Base-by-base conservation (phyloP, 1,284 basidiomycete genomes). In the Malassezia yamatoensis region DNA sequence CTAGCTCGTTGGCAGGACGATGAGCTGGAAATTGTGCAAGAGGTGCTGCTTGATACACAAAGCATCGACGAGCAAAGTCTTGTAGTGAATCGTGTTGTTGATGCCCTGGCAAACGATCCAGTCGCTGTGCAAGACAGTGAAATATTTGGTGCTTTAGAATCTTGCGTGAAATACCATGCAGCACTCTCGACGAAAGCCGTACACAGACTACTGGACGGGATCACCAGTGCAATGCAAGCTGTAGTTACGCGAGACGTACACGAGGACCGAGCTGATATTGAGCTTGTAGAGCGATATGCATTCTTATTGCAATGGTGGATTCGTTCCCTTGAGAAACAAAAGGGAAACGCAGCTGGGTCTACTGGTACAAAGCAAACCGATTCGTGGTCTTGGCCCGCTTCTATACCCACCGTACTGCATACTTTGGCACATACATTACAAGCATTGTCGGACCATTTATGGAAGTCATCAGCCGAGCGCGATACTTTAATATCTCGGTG, bases 271-370 rank as follows among this genome's bases (percentile, higher is more conserved):
- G 60, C 63, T 21, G 66, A 66, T 44, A 48, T 61, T 12, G 60
- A 66, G 18, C 58, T 64, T 10, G 58, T 74, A 20, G 67, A 73
- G 57, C 63, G 61, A 37, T 71, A 61, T 43, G 71, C 67, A 7
- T 73, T 74, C 52, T 61, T 68, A 18, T 58, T 73, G 2, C 68
- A 73, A 40, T 74, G 68, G 69, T 58, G 72, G 37, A 61, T 72
- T 35, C 56, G 58, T 11, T 54, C 62, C 5, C 64, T 70, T 15
- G 72, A 74, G 38, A 65, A 67, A 50, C 56, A 60, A 42, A 38
- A 32, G 15, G 24, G 9, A 13, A 36, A 21, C 9, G 10, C 13
- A 24, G 32, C 35, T 34, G 34, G 24, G 16, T 60, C 39, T 51
- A 53, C 48, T 52, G 59, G 47, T 53, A 55, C 20, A 32, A 13